Conservation (phyloP, 2,329 filamentous ascomycete species). For the Apiospora hydei region DNA sequence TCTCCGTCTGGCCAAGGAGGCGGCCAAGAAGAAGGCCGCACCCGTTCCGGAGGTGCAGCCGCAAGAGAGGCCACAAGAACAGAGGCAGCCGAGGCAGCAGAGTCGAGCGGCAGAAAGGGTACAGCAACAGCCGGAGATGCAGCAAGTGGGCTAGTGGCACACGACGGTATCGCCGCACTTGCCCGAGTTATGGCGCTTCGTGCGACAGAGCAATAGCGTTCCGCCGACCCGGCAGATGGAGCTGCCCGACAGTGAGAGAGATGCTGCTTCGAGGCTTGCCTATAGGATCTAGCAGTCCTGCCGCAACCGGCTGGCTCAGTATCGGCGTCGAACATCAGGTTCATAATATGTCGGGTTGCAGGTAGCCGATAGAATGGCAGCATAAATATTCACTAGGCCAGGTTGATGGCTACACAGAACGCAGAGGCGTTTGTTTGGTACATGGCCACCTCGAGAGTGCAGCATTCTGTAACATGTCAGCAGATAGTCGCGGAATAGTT, state of each 20-base stretch:
- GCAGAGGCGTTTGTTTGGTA: not conserved
- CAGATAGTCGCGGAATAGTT: not conserved
- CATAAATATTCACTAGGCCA: not conserved
- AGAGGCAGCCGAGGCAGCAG: not conserved
- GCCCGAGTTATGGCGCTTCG: constrained; percentile 18
- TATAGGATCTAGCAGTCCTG: not conserved
- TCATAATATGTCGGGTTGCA: not conserved
- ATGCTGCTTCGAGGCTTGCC: not conserved
- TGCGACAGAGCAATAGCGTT: constrained; percentile 6
- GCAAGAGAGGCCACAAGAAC: not conserved
- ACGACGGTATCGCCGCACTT: constrained; percentile 17
- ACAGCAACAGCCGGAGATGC: constrained; percentile 40
- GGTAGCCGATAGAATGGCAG: not conserved
- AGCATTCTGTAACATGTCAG: not conserved
- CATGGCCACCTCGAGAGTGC: not conserved
- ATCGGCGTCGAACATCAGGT: not conserved
- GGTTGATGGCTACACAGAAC: not conserved
- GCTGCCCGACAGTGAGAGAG: not conserved
- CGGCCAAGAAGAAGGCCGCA: constrained; percentile 46
- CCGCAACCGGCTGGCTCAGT: not conserved
- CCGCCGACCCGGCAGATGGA: constrained; percentile 1
- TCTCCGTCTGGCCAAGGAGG: constrained; percentile 76
- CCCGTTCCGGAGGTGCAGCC: constrained; percentile 12
- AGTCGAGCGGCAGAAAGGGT: constrained; percentile 13
- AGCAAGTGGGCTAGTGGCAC: constrained; percentile 39